These are phyloP conservation scores for Candida frijolesensis DNA, from an alignment of 1,139 yeast species.

Conservation along the genomic window DNA sequence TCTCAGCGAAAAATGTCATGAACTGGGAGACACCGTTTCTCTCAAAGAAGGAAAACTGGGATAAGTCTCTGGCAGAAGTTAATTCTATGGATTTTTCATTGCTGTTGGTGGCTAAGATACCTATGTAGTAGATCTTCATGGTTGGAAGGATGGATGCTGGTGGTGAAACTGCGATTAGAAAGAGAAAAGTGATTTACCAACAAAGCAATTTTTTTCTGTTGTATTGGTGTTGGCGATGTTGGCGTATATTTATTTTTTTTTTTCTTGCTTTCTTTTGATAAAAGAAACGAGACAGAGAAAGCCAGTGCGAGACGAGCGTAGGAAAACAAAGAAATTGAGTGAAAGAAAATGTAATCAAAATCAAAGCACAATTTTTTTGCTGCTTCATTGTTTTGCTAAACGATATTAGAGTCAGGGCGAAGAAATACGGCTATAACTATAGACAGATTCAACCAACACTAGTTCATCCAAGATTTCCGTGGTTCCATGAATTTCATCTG, in stretches of 20 bases:
- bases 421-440: too few relatives aligned
- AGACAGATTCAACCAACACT: too few relatives aligned
- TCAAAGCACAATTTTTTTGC: too few relatives aligned
- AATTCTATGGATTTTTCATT: constrained; percentile 74
- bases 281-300: constrained; percentile 1
- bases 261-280: background rate
- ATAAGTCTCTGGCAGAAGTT: constrained; percentile 77
- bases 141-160: background rate
- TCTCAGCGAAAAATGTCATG: constrained; percentile 91
- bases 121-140: constrained; percentile 92
- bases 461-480: too few relatives aligned
- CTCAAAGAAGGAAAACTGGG: constrained; percentile 87
- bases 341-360: background rate
- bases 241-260: background rate
- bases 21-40: constrained; percentile 78
- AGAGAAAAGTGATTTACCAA: background rate
- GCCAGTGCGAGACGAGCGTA: background rate
- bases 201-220: constrained; percentile 1
- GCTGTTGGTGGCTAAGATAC: constrained; percentile 64
- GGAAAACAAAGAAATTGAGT: background rate
- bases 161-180: background rate
- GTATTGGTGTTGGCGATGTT: background rate
- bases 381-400: too few relatives aligned
- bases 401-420: too few relatives aligned
- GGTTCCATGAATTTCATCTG: too few relatives aligned